These are phyloP conservation scores for Berkeleyomyces basicola DNA, from an alignment of 2,329 filamentous ascomycete species.

Conservation along the genomic window DNA sequence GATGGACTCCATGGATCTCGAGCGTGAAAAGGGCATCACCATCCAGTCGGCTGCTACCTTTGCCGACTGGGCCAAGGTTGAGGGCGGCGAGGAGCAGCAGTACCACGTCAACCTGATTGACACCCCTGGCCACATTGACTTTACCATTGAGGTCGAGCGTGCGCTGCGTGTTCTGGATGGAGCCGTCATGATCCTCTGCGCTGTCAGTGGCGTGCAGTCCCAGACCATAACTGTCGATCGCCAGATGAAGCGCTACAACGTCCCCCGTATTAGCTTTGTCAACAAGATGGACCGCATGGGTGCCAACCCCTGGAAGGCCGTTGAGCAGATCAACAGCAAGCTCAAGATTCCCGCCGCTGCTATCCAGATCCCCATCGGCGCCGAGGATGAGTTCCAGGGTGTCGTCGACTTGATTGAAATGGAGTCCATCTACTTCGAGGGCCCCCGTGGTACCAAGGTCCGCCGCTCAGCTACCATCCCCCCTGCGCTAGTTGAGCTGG, in stretches of 20 bases:
- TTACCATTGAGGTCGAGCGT: constrained; percentile 96
- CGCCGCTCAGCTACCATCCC: constrained; percentile 67
- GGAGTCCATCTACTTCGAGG: constrained; percentile 87
- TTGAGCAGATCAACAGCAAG: constrained; percentile 96
- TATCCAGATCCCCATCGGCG: constrained; percentile 84
- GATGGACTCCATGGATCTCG: constrained; percentile 99
- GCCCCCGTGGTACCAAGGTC: constrained; percentile 61
- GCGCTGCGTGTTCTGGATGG: constrained; percentile 89
- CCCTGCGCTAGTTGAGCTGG: constrained; percentile 57
- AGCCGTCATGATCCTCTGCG: constrained; percentile 95
- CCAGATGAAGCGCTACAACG: constrained; percentile 97
- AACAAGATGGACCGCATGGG: constrained; percentile 99
- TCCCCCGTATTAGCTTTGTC: constrained; percentile 87
- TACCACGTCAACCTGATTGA: constrained; percentile 99
- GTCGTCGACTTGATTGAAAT: constrained; percentile 86
- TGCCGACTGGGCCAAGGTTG: constrained; percentile 86
- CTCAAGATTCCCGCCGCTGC: constrained; percentile 85
- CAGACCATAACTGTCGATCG: constrained; percentile 97
- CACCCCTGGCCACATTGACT: constrained; percentile 96
- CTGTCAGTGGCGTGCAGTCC: constrained; percentile 90
- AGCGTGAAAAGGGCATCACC: constrained; percentile 84
- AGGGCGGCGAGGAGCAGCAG: constrained; percentile 67
- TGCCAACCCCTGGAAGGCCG: constrained; percentile 91
- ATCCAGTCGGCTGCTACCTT: constrained; percentile 97
- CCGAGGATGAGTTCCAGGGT: constrained; percentile 80